Evolutionary conservation across 192 early-diverging fungal species (phyloP), one percentile per base, ranked within the genome.

Genomic region (Linnemannia exigua): DNA sequence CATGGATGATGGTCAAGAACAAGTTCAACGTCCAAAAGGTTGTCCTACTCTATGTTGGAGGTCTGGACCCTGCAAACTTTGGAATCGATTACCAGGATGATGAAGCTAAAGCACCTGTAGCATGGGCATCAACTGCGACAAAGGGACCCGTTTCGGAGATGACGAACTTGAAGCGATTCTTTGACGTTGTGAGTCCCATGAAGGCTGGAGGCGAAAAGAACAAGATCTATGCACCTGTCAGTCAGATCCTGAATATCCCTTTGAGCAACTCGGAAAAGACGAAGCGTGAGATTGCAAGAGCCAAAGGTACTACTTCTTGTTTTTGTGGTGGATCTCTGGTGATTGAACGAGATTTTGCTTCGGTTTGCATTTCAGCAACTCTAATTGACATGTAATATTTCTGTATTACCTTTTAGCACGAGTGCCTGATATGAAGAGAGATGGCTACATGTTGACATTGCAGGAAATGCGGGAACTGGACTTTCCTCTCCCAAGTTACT

Each of bases 1-100:
- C 84, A 15, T 86, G 84, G 84, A 86, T 80, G 16, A 86, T 86
- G 84, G 75, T 86, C 75, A 86, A 80, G 70, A 86, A 86, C 66
- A 79, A 80, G 41, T 80, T 80, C 84, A 86, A 77, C 38, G 77
- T 86, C 37, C 58, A 79, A 35, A 86, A 86, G 20, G 84, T 86
- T 17, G 74, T 86, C 19, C 33, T 86, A 2, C 51, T 86, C 0
- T 86, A 86, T 50, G 70, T 86, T 0, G 54, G 67, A 46, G 84
- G 84, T 37, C 74, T 86, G 4, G 84, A 86, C 33, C 84, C 84
- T 19, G n/a, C 67, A 6, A 28, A 80, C 14, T 86, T 86, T 52
- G 70, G 80, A 22, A 52, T 86, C 25, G 79, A 86, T 22, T 71
- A 74, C 8, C 17, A 61, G n/a, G 70, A 86, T 52, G 69, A 74